Evolutionary conservation across 148 eudicot genomes (phyloP).

Genomic region (Rhododendron kiyosumense): DNA sequence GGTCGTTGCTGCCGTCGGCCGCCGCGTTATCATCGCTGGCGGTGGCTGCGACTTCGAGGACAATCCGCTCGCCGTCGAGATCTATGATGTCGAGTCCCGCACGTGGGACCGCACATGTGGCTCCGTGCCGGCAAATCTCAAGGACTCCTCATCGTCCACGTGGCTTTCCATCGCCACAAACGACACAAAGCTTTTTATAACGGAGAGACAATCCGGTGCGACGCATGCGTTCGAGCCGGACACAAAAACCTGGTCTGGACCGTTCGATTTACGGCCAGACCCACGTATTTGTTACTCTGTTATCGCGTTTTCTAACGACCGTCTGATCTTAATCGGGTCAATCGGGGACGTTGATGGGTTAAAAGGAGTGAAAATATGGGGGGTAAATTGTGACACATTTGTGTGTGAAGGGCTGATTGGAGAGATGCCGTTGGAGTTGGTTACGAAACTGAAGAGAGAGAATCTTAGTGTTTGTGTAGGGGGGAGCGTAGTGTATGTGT

Average conservation of each 20-base stretch:
- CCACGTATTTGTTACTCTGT: constrained; percentile 28
- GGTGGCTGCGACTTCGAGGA: constrained; percentile 43
- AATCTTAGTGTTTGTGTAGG: constrained; percentile 16
- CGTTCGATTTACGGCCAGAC: constrained; percentile 35
- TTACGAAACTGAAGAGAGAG: constrained; percentile 36
- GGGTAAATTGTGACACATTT: constrained; percentile 19
- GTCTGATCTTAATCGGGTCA: constrained; percentile 44
- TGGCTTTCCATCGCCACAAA: constrained; percentile 55
- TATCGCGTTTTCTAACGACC: constrained; percentile 24
- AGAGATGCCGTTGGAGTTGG: constrained; percentile 44
- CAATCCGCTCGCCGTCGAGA: constrained; percentile 47
- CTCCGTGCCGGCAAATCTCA: constrained; percentile 44
- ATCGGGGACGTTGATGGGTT: constrained; percentile 23
- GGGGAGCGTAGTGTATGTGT: constrained; percentile 28
- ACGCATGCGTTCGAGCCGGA: constrained; percentile 37
- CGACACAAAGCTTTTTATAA: constrained; percentile 25
- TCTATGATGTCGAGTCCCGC: constrained; percentile 39
- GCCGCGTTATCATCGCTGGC: constrained; percentile 46
- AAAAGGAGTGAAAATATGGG: constrained; percentile 37
- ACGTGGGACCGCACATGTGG: constrained; percentile 42
- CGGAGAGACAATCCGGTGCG: constrained; percentile 43
- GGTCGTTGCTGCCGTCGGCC: constrained; percentile 47
- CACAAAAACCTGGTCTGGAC: constrained; percentile 38
- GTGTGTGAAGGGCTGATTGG: constrained; percentile 26
- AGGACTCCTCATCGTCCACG: constrained; percentile 41